Evolutionary conservation across 208 protist genomes (phyloP).

Genomic region (Strigomonas galati): DNA sequence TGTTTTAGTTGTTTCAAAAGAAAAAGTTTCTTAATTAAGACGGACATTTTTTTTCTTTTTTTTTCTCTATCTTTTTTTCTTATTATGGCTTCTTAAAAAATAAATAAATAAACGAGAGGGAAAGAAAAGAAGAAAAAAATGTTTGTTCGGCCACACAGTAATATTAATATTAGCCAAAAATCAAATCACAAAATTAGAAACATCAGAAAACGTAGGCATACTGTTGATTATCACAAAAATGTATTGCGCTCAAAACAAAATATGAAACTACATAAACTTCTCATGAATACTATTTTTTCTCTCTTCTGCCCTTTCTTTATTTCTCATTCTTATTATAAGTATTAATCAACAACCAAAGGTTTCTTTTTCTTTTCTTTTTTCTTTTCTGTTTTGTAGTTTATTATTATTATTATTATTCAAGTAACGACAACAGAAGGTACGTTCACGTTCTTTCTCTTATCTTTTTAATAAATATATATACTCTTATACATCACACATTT

Average conservation of each 20-base stretch:
- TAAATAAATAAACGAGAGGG: not conserved
- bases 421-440: too few relatives aligned
- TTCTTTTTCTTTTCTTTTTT: conserved; percentile 1
- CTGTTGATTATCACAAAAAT: not conserved
- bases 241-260: not conserved
- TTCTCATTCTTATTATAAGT: not conserved
- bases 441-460: too few relatives aligned
- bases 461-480: too few relatives aligned
- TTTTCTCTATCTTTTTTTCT: not conserved
- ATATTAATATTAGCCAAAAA: not conserved
- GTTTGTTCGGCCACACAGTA: not conserved
- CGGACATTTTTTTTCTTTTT: not conserved
- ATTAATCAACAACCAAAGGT: not conserved
- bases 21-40: not conserved
- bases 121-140: conserved; percentile 5
- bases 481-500: too few relatives aligned
- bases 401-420: conserved; percentile 14
- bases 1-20: not conserved
- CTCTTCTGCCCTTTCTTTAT: too few relatives aligned
- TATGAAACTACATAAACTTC: not conserved
- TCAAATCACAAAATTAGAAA: conserved; percentile 1
- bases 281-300: too few relatives aligned
- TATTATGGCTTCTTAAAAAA: not conserved
- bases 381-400: too few relatives aligned
- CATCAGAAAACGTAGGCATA: not conserved